phyloP scores from a whole-genome alignment of 2,329 filamentous ascomycete genomes.

The Talaromyces atroroseus region DNA sequence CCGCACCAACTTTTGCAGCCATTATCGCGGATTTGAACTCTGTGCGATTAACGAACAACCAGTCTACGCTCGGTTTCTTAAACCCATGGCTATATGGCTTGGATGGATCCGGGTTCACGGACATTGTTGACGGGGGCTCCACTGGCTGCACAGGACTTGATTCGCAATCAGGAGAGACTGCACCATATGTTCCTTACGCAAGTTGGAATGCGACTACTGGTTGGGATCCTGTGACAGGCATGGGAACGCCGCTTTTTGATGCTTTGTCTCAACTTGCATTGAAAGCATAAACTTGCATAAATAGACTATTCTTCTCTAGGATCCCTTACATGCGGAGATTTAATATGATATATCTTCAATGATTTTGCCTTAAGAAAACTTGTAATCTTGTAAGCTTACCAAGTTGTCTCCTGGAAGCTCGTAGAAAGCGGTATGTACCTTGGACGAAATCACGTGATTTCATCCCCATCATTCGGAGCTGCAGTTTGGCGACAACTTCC shows the following conservation, averaged over 20 bases:
- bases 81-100: constrained; percentile 57
- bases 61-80: constrained; percentile 52
- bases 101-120: constrained; percentile 42
- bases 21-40: constrained; percentile 63
- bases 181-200: constrained; percentile 40
- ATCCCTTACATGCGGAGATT: not conserved
- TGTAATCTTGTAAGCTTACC: not conserved
- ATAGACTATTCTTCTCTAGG: not conserved
- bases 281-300: constrained; percentile 2
- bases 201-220: constrained; percentile 46
- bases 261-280: constrained; percentile 17
- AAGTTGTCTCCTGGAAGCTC: no score
- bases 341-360: not conserved
- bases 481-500: not conserved
- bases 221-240: constrained; percentile 40
- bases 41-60: constrained; percentile 51
- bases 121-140: constrained; percentile 46
- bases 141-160: constrained; percentile 39
- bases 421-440: no score
- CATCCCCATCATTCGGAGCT: not conserved
- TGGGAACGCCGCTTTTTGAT: constrained; percentile 30
- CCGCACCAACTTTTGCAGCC: constrained; percentile 57
- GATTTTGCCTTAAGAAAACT: not conserved
- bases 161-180: constrained; percentile 28
- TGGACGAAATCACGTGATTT: not conserved